These are phyloP conservation scores for Salix brachista DNA, from an alignment of 345 rosid species.

Conservation along the genomic window DNA sequence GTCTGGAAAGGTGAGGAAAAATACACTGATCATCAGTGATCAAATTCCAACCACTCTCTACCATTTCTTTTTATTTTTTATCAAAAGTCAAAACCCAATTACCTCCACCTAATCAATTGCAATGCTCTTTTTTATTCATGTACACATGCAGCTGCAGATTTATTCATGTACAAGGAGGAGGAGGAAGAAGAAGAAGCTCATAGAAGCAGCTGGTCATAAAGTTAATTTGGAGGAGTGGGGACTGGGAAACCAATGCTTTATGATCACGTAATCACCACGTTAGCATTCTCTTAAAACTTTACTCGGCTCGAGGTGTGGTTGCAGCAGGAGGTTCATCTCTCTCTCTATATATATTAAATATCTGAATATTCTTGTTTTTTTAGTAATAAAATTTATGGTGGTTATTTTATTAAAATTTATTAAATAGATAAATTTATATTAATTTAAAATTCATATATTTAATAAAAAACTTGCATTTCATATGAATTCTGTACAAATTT, in stretches of 20 bases:
- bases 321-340: too few species aligned
- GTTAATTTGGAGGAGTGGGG: not conserved
- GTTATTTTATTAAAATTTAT: too few species aligned
- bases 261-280: not conserved
- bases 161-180: not conserved
- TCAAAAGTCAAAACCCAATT: not conserved
- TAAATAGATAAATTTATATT: too few species aligned
- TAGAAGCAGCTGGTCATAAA: too few species aligned
- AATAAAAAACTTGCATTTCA: too few species aligned
- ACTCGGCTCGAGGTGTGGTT: too few species aligned
- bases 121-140: not conserved
- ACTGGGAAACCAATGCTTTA: not conserved
- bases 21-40: not conserved
- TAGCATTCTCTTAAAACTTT: too few species aligned
- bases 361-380: too few species aligned
- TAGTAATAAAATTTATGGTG: too few species aligned
- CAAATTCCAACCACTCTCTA: slow-evolving; percentile 12
- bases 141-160: not conserved
- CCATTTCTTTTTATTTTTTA: not conserved
- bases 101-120: slow-evolving; percentile 14
- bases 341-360: too few species aligned
- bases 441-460: too few species aligned
- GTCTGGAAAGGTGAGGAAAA: not conserved
- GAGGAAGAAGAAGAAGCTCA: not conserved
- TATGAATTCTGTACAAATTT: too few species aligned